Evolutionary conservation across 257 asterid genomes (phyloP).

Genomic region (Apocynum venetum): DNA sequence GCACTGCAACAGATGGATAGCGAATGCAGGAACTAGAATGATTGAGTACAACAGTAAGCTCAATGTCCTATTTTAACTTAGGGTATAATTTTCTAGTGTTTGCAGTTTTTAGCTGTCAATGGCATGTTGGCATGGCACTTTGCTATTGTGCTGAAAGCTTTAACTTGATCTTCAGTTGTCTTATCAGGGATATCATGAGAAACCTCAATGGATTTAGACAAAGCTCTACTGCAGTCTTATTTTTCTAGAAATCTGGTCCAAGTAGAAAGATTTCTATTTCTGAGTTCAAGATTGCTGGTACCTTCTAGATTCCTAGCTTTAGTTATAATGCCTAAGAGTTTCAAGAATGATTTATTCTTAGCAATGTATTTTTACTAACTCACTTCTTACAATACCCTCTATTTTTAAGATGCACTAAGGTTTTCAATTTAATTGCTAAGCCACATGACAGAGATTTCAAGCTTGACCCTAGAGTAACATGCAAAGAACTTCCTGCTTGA

Average conservation of each 20-base stretch:
- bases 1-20: not conserved
- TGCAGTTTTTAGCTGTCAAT: not conserved
- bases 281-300: not conserved
- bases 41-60: not conserved
- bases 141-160: not conserved
- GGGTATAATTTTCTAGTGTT: not conserved
- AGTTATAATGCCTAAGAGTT: not conserved
- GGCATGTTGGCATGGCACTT: not conserved
- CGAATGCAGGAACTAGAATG: not conserved
- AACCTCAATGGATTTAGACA: not conserved
- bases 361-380: not conserved
- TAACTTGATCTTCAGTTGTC: not conserved
- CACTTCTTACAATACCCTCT: not conserved
- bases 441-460: not conserved
- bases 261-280: not conserved
- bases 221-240: not conserved
- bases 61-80: not conserved
- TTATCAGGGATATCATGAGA: not conserved
- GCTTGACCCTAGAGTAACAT: not conserved
- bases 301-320: not conserved
- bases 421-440: not conserved
- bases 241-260: not conserved
- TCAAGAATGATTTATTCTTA: not conserved
- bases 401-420: not conserved
- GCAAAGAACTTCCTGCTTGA: not conserved